These are phyloP conservation scores for Knufia petricola DNA, from an alignment of 2,329 filamentous ascomycete species.

Conservation along the genomic window DNA sequence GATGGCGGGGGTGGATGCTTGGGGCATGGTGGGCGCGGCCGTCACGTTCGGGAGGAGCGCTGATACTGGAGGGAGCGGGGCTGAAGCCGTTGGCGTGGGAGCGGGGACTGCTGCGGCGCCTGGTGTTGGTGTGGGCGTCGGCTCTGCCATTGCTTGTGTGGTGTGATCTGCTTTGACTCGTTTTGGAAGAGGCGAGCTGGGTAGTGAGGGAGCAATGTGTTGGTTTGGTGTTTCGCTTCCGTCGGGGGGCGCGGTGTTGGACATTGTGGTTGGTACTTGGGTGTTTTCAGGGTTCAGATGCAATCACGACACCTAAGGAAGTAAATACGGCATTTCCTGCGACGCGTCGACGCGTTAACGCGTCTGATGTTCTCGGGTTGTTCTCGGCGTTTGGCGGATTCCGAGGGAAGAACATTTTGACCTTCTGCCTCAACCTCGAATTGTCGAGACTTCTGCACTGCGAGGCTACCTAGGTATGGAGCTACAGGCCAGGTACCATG, in stretches of 20 bases:
- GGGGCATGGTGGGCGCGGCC: conserved; percentile 13
- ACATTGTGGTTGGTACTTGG: background rate
- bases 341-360: too few relatives aligned
- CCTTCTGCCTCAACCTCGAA: too few relatives aligned
- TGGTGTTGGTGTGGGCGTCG: conserved; percentile 24
- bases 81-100: background rate
- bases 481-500: too few relatives aligned
- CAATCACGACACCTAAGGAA: too few relatives aligned
- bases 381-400: too few relatives aligned
- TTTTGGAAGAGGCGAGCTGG: conserved; percentile 68
- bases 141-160: conserved; percentile 25
- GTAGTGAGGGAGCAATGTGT: conserved; percentile 48
- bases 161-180: conserved; percentile 58
- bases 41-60: conserved; percentile 12
- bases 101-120: background rate
- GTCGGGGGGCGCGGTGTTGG: conserved; percentile 15
- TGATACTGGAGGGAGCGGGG: conserved; percentile 1
- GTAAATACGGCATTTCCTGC: too few relatives aligned
- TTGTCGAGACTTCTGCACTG: too few relatives aligned
- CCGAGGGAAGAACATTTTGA: too few relatives aligned
- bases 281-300: background rate
- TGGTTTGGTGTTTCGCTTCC: conserved; percentile 21
- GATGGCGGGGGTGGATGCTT: conserved; percentile 14
- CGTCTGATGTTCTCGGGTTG: too few relatives aligned
- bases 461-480: too few relatives aligned